Base-by-base conservation (phyloP, 306 rosid species). In the Chamaecrista fasciculata region DNA sequence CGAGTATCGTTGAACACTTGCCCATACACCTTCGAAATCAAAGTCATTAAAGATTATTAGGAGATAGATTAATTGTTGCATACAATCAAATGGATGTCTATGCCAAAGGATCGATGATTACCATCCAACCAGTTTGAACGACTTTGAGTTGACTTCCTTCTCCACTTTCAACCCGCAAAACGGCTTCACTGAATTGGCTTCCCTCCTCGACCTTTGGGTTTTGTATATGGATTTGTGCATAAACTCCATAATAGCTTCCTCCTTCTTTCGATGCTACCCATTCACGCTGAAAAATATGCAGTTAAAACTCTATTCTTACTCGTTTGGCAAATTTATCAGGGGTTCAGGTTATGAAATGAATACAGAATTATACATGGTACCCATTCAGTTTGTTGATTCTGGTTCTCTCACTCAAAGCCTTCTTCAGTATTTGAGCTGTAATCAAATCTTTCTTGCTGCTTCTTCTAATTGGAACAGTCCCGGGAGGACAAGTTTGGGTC, bases 41-140 rank as follows among this genome's bases (percentile, higher is more conserved):
- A 37, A 3, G 12, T 2, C 0, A 40, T 40, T 2, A 40, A 2
- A 8, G 36, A 4, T 33, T 33, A 40, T 40, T 12, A 12, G 16
- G 16, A 40, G 46, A 40, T 9, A 40, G 14, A 40, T 36, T 36
- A 31, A 36, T 40, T 11, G 46, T 11, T 11, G 46, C 46, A 40
- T 12, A 12, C 11, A 40, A 40, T 12, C 2, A 40, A 11, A 16
- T 40, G 2, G n/a, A n/a, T n/a, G n/a, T n/a, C n/a, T n/a, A 40
- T 40, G 1, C 1, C 1, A 2, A 39, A 39, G 1, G 2, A 40
- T n/a, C n/a, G n/a, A 4, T 11, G 5, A 11, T 62, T 64, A 63
- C 72, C 14, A 74, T 8, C 72, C 72, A 74, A 9, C 72, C 72
- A 26, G 49, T 20, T 36, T 21, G 21, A 40, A 64, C 2, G 20